Evolutionary conservation across 1,284 basidiomycete genomes (phyloP).

Genomic region (Pseudozyma pruni): DNA sequence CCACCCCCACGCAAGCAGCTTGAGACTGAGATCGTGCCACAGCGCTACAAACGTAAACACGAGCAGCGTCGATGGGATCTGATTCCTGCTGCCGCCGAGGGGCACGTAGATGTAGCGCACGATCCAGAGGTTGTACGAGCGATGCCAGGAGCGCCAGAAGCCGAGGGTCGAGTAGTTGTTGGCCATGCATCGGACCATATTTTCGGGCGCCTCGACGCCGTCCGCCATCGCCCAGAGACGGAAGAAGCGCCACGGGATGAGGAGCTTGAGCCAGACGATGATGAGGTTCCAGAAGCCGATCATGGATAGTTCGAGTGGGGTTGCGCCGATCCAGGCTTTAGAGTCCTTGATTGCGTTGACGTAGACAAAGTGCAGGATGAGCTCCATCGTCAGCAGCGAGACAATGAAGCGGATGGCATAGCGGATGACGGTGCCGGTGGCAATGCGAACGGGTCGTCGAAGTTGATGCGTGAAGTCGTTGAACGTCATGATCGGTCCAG

Average conservation of each 20-base stretch:
- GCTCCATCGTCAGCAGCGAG: slow-evolving; percentile 86
- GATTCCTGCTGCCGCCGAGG: slow-evolving; percentile 79
- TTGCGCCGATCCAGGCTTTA: slow-evolving; percentile 76
- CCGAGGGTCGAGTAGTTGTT: slow-evolving; percentile 95
- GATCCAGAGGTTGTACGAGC: slow-evolving; percentile 96
- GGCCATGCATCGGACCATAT: slow-evolving; percentile 98
- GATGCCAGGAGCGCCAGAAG: slow-evolving; percentile 97
- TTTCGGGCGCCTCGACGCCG: slow-evolving; percentile 93
- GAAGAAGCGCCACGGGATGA: slow-evolving; percentile 97
- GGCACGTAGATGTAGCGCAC: slow-evolving; percentile 89
- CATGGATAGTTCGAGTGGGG: slow-evolving; percentile 85
- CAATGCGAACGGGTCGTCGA: slow-evolving; percentile 23
- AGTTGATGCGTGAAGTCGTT: slow-evolving; percentile 95
- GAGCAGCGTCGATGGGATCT: slow-evolving; percentile 77
- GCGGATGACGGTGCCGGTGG: slow-evolving; percentile 58
- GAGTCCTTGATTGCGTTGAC: slow-evolving; percentile 95
- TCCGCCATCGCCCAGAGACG: slow-evolving; percentile 91
- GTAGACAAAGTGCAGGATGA: slow-evolving; percentile 92
- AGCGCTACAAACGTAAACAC: slow-evolving; percentile 98
- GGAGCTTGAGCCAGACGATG: slow-evolving; percentile 97
- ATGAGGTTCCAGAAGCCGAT: slow-evolving; percentile 98
- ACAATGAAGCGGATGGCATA: slow-evolving; percentile 81
- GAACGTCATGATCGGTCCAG: slow-evolving; percentile 94
- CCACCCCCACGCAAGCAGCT: slow-evolving; percentile 95
- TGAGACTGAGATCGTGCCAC: slow-evolving; percentile 94